Evolutionary conservation across 2,329 filamentous ascomycete genomes (phyloP), one percentile per base, ranked within the genome.

Genomic region (Epichloe amarillans): DNA sequence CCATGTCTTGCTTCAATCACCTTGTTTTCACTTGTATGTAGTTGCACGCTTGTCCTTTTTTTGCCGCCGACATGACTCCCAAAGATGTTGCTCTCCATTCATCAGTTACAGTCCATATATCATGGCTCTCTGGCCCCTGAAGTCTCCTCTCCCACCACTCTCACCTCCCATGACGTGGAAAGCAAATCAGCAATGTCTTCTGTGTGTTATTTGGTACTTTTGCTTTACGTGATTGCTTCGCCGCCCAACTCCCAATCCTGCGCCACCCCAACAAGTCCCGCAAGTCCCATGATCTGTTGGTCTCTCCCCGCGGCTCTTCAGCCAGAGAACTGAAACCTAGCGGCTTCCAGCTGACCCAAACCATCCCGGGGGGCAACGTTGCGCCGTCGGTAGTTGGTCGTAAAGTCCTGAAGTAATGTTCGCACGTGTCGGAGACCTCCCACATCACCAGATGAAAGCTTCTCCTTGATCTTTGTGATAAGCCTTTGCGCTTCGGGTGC

Each of bases 361-460:
- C 91, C 91, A 64, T 97, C 91, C 54, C 91, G 75, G 6, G 93
- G n/a, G n/a, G 93, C 91, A 45, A 98, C 87, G 62, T 98, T 96
- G 55, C 94, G 79, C 62, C 94, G 78, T 47, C 94, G 82, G 67
- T 98, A 98, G 33, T 83, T 87, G 64, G 91, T 95, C 23, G 93
- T 97, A 64, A 98, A 98, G 68, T 98, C 94, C 69, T 97, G 93
- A 52, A 98, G 75, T 36, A 95, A 74, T 26, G 80, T 83, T 38
- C 91, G 79, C 50, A 96, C 88, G 69, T 89, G 89, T 52, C 88
- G 77, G 41, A 88, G 66, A 23, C 73, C 74, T 21, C 77, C 71
- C 1, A 64, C 67, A 39, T 82, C 80, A 54, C 85, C 80, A 30
- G 78, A 79, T 45, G 76, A 74, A 46, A 95, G 79, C 61, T 82